Conservation (phyloP, 768 basidiomycete species). For the Mycena indigotica region DNA sequence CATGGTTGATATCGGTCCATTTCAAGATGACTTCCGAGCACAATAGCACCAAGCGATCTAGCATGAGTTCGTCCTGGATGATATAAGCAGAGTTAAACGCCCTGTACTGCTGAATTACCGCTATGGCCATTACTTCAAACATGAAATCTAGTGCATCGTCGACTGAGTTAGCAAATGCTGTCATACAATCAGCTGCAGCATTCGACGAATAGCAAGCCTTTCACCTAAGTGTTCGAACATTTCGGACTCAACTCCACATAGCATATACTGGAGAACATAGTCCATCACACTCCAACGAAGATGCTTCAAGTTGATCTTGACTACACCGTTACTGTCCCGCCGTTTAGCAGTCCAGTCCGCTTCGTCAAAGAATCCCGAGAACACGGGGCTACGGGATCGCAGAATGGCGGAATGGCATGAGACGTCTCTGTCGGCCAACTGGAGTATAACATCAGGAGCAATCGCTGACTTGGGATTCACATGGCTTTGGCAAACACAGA, state of each 20-base stretch:
- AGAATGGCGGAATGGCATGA: constrained; percentile 72
- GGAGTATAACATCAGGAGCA: constrained; percentile 69
- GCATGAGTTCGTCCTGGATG: constrained; percentile 77
- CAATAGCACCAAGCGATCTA: constrained; percentile 81
- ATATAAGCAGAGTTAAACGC: constrained; percentile 3
- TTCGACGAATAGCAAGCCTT: constrained; percentile 19
- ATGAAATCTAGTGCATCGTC: constrained; percentile 86
- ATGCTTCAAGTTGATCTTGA: constrained; percentile 74
- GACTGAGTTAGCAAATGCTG: constrained; percentile 62
- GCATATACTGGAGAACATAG: constrained; percentile 75
- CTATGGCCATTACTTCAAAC: constrained; percentile 83
- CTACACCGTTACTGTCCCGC: constrained; percentile 50
- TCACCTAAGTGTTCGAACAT: constrained; percentile 74
- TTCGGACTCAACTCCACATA: constrained; percentile 65
- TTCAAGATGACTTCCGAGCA: constrained; percentile 78
- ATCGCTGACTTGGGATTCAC: constrained; percentile 31
- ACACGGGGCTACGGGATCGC: constrained; percentile 82
- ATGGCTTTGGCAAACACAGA: constrained; percentile 37
- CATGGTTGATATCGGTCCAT: constrained; percentile 72
- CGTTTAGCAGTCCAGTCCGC: constrained; percentile 76
- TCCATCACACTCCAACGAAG: constrained; percentile 72
- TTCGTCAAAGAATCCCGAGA: constrained; percentile 81
- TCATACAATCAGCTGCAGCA: constrained; percentile 5
- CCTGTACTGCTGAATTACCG: constrained; percentile 52
- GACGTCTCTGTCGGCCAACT: constrained; percentile 67